Evolutionary conservation across 2,329 filamentous ascomycete species (phyloP).

Genomic region (Botrytis pseudocinerea): DNA sequence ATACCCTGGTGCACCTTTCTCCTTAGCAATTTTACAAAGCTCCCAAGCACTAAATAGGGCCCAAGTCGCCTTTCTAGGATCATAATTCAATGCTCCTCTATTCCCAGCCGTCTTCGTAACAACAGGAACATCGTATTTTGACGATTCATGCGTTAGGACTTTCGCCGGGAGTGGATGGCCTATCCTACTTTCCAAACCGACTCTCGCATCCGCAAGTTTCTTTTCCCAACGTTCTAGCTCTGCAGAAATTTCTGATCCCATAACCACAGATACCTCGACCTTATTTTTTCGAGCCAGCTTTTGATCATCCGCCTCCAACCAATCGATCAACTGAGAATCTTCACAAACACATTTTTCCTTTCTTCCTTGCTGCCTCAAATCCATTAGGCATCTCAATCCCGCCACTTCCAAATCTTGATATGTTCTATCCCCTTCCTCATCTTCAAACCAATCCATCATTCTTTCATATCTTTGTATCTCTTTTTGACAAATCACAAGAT

Average conservation of each 20-base stretch:
- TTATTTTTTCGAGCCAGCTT: background rate
- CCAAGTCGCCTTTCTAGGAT: background rate
- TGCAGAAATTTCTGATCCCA: background rate
- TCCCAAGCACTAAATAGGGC: background rate
- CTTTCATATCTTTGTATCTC: background rate
- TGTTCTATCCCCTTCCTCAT: background rate
- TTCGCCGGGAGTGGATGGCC: background rate
- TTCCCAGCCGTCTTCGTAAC: background rate
- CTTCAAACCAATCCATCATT: background rate
- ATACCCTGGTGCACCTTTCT: background rate
- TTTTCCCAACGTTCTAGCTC: background rate
- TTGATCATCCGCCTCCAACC: background rate
- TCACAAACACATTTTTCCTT: background rate
- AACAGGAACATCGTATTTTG: background rate
- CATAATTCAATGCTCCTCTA: background rate
- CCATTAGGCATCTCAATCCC: background rate
- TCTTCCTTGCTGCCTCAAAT: background rate
- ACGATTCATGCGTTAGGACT: background rate
- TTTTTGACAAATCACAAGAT: background rate
- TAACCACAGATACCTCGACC: background rate
- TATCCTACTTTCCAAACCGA: background rate
- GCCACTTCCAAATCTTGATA: background rate
- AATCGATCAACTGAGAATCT: background rate
- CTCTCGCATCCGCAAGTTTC: background rate
- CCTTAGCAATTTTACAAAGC: background rate